These are phyloP conservation scores for Dittrichia graveolens DNA, from an alignment of 129 eudicot species.

Conservation along the genomic window DNA sequence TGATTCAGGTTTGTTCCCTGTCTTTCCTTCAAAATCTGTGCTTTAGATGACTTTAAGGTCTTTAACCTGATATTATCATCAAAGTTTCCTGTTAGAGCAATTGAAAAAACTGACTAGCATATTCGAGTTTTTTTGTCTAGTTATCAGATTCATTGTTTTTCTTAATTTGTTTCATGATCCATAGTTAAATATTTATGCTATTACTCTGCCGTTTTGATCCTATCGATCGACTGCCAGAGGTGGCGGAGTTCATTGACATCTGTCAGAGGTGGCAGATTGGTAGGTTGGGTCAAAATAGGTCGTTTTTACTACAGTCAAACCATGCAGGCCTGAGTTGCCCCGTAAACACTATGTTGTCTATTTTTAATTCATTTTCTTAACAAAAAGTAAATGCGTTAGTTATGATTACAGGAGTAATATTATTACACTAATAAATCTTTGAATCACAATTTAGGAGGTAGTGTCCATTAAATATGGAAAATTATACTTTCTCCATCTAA, in stretches of 20 bases:
- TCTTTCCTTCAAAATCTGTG: not conserved
- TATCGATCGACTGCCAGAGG: too few relatives aligned
- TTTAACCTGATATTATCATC: constrained; percentile 4
- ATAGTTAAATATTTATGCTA: not conserved
- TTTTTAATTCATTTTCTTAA: not conserved
- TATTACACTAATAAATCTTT: not conserved
- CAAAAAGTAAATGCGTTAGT: too few relatives aligned
- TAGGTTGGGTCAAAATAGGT: too few relatives aligned
- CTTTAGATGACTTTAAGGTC: not conserved
- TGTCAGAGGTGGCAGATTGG: too few relatives aligned
- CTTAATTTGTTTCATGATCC: not conserved
- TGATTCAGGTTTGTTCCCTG: constrained; percentile 62
- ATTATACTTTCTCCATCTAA: too few relatives aligned
- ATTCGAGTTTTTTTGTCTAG: not conserved
- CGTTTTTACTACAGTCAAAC: not conserved
- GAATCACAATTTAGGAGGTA: not conserved
- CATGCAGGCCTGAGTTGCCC: not conserved
- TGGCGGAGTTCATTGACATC: too few relatives aligned
- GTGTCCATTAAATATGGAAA: not conserved
- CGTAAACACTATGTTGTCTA: too few relatives aligned
- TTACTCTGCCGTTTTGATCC: too few relatives aligned
- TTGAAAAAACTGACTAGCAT: not conserved
- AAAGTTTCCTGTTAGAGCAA: not conserved
- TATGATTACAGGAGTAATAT: not conserved
- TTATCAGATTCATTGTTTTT: not conserved